These are phyloP conservation scores for Triangularia setosa DNA, from an alignment of 2,329 filamentous ascomycete genomes.

Conservation along the genomic window DNA sequence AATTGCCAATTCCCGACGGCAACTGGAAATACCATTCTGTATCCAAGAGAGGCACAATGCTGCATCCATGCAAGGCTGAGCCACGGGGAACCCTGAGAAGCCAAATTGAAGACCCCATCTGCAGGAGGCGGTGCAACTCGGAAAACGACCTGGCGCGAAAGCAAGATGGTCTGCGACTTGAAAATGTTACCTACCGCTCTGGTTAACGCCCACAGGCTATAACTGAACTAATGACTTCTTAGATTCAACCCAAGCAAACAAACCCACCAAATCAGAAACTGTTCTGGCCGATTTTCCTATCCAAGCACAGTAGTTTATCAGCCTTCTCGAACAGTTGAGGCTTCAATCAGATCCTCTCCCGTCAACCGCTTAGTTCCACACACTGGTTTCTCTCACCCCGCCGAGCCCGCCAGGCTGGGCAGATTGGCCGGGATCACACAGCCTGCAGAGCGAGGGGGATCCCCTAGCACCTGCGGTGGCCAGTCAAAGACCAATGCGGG, in stretches of 20 bases:
- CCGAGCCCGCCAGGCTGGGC: not conserved
- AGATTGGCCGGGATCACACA: not conserved
- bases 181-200: not conserved
- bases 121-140: slow-evolving; percentile 5
- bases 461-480: not conserved
- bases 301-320: not conserved
- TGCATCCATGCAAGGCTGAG: slow-evolving; percentile 4
- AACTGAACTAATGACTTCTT: not conserved
- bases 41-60: not conserved
- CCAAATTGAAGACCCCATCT: slow-evolving; percentile 4
- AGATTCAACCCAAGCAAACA: not conserved
- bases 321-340: not conserved
- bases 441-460: not conserved
- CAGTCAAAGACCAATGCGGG: not conserved
- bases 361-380: not conserved
- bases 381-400: not conserved
- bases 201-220: not conserved
- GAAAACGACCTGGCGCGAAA: not conserved
- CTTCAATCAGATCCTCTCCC: not conserved
- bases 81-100: not conserved
- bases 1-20: not conserved
- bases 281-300: not conserved
- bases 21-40: not conserved
- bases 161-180: not conserved
- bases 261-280: not conserved